Percentiles rank a stretch among this genome's conserved stretches.
Conservation (phyloP, 306 rosid genomes). For the Neltuma alba region DNA sequence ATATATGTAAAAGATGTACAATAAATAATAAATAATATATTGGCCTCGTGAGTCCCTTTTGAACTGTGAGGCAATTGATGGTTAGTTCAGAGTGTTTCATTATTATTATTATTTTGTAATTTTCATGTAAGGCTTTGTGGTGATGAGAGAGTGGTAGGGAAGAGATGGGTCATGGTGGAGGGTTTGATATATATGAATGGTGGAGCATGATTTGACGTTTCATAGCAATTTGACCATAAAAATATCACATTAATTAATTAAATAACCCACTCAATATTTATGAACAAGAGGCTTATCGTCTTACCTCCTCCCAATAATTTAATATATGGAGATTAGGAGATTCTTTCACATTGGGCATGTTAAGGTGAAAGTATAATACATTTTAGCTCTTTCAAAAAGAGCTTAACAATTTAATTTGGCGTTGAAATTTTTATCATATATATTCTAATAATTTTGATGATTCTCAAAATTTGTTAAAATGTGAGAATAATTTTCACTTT, state of each 20-base stretch:
- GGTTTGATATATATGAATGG: slow-evolving; percentile 42
- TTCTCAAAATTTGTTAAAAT: too few relatives aligned
- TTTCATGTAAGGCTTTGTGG: slow-evolving; percentile 34
- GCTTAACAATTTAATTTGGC: not conserved
- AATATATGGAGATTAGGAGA: not conserved
- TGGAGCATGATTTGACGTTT: slow-evolving; percentile 56
- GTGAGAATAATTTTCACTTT: too few relatives aligned
- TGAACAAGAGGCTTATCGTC: slow-evolving; percentile 26
- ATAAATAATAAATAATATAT: too few relatives aligned
- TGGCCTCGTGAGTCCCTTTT: slow-evolving; percentile 19
- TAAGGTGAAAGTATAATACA: not conserved
- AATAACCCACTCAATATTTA: not conserved
- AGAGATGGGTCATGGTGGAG: slow-evolving; percentile 42
- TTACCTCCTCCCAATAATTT: slow-evolving; percentile 27
- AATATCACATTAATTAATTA: slow-evolving; percentile 1
- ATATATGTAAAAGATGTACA: too few relatives aligned
- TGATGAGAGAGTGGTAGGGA: slow-evolving; percentile 41
- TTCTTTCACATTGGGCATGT: not conserved
- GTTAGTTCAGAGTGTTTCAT: slow-evolving; percentile 23
- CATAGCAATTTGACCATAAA: slow-evolving; percentile 29
- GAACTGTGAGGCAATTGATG: slow-evolving; percentile 45
- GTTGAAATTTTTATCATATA: not conserved
- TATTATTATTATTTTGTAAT: slow-evolving; percentile 23
- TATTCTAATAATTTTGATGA: too few relatives aligned
- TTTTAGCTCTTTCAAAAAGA: not conserved